Evolutionary conservation across 345 rosid genomes (phyloP).

Genomic region (Angophora floribunda): DNA sequence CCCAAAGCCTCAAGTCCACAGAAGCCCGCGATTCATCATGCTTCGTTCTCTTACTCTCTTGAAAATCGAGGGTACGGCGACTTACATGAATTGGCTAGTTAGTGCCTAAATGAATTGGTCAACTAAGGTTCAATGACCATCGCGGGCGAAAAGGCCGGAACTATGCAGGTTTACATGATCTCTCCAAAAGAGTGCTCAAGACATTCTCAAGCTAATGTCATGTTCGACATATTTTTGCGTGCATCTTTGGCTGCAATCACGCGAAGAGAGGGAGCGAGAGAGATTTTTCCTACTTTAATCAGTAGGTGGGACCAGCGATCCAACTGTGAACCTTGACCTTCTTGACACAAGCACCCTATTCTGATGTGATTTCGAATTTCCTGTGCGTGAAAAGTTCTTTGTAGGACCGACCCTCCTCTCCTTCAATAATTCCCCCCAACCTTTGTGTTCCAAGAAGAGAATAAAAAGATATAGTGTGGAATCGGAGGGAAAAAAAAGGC

Average conservation of each 20-base stretch:
- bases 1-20: background rate
- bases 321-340: background rate
- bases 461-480: slow-evolving; percentile 1
- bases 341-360: background rate
- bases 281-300: background rate
- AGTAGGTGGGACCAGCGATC: background rate
- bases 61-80: background rate
- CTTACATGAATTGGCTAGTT: background rate
- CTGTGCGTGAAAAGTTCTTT: background rate
- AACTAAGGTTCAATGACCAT: background rate
- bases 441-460: background rate
- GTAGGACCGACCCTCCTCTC: background rate
- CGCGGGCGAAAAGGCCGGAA: background rate
- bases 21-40: background rate
- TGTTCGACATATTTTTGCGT: background rate
- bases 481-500: background rate
- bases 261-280: background rate
- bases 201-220: background rate
- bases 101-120: background rate
- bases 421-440: background rate
- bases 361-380: background rate
- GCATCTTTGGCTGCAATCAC: background rate
- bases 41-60: background rate
- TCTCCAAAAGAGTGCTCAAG: background rate
- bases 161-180: background rate